Conservation (phyloP, 192 early-diverging fungal genomes). For the Chytriomyces sp. region DNA sequence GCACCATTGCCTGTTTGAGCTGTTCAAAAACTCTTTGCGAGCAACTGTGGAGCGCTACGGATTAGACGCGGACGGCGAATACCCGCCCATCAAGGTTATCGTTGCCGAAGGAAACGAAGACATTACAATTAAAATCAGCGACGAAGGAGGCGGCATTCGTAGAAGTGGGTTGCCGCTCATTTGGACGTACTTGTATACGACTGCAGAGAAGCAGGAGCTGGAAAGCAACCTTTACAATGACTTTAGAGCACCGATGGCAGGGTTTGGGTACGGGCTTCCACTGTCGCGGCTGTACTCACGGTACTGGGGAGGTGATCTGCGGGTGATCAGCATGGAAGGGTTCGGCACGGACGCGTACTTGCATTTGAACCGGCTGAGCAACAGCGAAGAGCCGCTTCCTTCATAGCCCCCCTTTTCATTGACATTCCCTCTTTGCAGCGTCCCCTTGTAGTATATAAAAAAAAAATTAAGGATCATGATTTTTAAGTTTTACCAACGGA, state of each 20-base stretch:
- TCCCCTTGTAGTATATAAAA: too few species aligned
- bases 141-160: conserved; percentile 93
- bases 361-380: conserved; percentile 85
- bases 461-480: too few species aligned
- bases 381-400: conserved; percentile 81
- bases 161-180: conserved; percentile 81
- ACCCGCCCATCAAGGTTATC: conserved; percentile 84
- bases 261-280: conserved; percentile 95
- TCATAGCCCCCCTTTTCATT: too few species aligned
- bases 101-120: conserved; percentile 76
- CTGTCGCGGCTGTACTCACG: conserved; percentile 87
- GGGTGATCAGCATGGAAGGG: conserved; percentile 94
- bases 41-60: conserved; percentile 91
- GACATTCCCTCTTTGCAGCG: too few species aligned
- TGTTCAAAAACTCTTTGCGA: conserved; percentile 92
- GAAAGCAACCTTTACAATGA: conserved; percentile 10
- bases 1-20: conserved; percentile 96
- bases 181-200: conserved; percentile 87
- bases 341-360: conserved; percentile 93
- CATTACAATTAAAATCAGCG: conserved; percentile 79
- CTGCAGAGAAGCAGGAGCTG: conserved; percentile 49
- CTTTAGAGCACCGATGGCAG: conserved; percentile 24
- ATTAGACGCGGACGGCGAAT: conserved; percentile 71
- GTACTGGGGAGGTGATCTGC: conserved; percentile 96
- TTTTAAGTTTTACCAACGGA: too few species aligned